Evolutionary conservation across 305 asterid genomes (phyloP).

Genomic region (Fraxinus greggii): DNA sequence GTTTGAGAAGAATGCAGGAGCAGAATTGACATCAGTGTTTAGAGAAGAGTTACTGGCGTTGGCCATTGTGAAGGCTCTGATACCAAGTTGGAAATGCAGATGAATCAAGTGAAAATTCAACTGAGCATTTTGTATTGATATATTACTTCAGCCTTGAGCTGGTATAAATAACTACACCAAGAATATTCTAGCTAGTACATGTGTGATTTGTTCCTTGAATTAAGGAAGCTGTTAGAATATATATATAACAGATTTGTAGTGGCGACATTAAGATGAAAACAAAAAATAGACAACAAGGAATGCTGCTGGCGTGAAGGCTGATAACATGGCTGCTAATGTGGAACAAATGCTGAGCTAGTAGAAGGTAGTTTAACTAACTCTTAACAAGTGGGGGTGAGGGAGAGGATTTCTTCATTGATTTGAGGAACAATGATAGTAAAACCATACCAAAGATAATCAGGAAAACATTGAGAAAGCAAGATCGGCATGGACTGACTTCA

Average conservation of each 20-base stretch:
- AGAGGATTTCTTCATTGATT: constrained; percentile 1
- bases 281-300: not conserved
- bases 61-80: too few species aligned
- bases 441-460: not conserved
- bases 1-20: too few species aligned
- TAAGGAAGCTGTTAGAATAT: not conserved
- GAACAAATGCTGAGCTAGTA: too few species aligned
- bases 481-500: not conserved
- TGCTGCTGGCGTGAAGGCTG: not conserved
- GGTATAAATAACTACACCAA: too few species aligned
- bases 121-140: too few species aligned
- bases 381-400: not conserved
- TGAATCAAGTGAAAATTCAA: too few species aligned
- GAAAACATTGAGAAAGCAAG: not conserved
- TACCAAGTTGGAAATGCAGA: too few species aligned
- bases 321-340: not conserved
- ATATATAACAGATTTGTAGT: not conserved
- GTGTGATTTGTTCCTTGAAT: too few species aligned
- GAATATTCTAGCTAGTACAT: too few species aligned
- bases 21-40: too few species aligned
- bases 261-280: not conserved
- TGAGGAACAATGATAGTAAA: not conserved
- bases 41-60: too few species aligned
- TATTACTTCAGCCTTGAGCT: too few species aligned
- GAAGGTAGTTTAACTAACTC: not conserved